Evolutionary conservation across 495 filamentous ascomycete genomes (phyloP).

Genomic region (Glarea lozoyensis): DNA sequence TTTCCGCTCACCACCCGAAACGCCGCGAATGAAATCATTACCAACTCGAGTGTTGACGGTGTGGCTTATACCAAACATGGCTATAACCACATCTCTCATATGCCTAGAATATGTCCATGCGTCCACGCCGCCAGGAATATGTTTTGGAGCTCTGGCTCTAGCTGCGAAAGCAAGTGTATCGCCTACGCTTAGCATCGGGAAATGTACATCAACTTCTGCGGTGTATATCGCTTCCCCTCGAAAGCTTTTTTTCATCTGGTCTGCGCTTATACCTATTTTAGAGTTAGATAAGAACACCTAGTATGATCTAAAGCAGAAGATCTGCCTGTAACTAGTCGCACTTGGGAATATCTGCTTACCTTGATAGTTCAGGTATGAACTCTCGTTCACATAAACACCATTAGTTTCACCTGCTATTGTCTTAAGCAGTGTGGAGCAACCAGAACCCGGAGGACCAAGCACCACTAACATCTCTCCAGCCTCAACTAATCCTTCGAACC

Average conservation of each 20-base stretch:
- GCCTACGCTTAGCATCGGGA: constrained; percentile 64
- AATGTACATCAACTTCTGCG: too few species aligned
- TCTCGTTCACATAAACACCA: constrained; percentile 60
- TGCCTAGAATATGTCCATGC: constrained; percentile 54
- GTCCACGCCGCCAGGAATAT: too few species aligned
- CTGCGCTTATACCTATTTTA: constrained; percentile 5
- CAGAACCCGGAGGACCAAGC: constrained; percentile 74
- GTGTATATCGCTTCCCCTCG: constrained; percentile 37
- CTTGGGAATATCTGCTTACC: background rate
- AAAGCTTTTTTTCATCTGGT: constrained; percentile 12
- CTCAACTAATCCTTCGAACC: constrained; percentile 42
- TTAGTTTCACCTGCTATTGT: constrained; percentile 74
- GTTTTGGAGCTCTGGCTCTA: constrained; percentile 48
- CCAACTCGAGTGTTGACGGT: constrained; percentile 68
- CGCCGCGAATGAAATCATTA: constrained; percentile 66
- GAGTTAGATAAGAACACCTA: background rate
- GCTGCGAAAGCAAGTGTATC: constrained; percentile 47
- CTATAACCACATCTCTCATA: constrained; percentile 65
- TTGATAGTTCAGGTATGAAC: constrained; percentile 66
- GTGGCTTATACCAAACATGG: constrained; percentile 65
- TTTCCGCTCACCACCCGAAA: constrained; percentile 77
- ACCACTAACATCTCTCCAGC: constrained; percentile 90
- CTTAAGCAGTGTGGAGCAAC: constrained; percentile 84
- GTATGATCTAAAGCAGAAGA: background rate
- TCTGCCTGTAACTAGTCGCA: background rate